Conservation (phyloP, 139 green algal species). For the Micractinium sp. region DNA sequence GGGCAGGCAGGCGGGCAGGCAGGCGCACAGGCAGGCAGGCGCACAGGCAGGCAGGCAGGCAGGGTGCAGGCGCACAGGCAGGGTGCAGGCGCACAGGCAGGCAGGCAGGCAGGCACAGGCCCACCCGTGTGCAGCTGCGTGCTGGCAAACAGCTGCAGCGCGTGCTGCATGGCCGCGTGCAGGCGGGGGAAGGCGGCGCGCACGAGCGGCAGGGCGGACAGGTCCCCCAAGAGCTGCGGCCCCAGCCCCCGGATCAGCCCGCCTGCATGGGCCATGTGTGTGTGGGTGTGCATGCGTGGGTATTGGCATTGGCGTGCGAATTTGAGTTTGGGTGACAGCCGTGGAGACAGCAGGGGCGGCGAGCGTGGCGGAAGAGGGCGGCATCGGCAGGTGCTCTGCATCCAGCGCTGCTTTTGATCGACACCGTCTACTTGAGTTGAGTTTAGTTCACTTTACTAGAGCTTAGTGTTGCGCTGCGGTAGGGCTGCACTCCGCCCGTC, state of each 20-base stretch:
- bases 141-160: constrained; percentile 4
- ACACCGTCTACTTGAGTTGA: too few species aligned
- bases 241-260: constrained; percentile 51
- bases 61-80: background rate
- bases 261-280: constrained; percentile 4
- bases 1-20: too few species aligned
- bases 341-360: background rate
- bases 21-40: too few species aligned
- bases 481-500: too few species aligned
- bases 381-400: background rate
- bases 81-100: too few species aligned
- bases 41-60: background rate
- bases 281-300: background rate
- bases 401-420: too few species aligned
- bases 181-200: background rate
- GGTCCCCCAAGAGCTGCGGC: constrained; percentile 38
- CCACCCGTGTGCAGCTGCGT: constrained; percentile 30
- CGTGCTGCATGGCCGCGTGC: background rate
- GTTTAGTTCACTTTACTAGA: too few species aligned
- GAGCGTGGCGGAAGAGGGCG: background rate
- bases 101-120: background rate
- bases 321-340: too few species aligned
- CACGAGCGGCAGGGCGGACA: constrained; percentile 10
- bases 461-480: too few species aligned
- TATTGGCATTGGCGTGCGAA: too few species aligned